Base-by-base conservation (phyloP, 2,329 filamentous ascomycete species). In the Paramyrothecium sp. region DNA sequence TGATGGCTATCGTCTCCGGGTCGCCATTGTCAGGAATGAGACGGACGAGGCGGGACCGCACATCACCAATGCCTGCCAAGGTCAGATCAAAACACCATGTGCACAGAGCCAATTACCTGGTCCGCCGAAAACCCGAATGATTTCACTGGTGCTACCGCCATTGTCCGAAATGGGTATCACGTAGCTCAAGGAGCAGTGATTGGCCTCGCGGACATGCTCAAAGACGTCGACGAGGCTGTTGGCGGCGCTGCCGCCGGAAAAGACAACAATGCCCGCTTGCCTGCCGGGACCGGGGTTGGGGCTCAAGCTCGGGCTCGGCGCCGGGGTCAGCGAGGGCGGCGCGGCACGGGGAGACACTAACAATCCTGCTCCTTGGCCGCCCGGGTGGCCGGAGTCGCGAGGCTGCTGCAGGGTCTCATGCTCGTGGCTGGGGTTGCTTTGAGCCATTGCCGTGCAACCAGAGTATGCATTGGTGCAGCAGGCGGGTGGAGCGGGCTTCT, bases 101-200 rank as follows among this genome's bases (percentile, higher is more conserved):
- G 46, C 19, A 38, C 19, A 23, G 23, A 48, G 23, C 41, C 26
- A 51, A 75, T 56, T 76, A 89, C 94, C 94, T 62, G 94, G 94
- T 1, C 95, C 95, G 16, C 94, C 95, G 75, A 98, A 95, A 38
- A 98, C 92, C 38, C 95, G 85, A 63, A 97, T 96, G 67, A 97
- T 79, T 77, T 98, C 94, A 49, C 91, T 96, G 2, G 92, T 96
- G 65, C 91, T 96, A 44, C 94, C 94, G 52, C 94, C 94, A 74
- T 98, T 98, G 75, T 98, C 94, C 63, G 90, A 95, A 70, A 97
- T 97, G 38, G 94, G 94, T 54, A 98, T 96, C 58, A 97, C 87
- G 72, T 96, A 96, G 74, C 86, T 91, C 47, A 96, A 76, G 3
- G 82, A 78, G 67, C 89, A 89, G 46, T 82, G 75, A 60, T 89